Evolutionary conservation across 2,329 filamentous ascomycete genomes (phyloP), one percentile per base, ranked within the genome.

Genomic region (Botrytis hyacinthi): DNA sequence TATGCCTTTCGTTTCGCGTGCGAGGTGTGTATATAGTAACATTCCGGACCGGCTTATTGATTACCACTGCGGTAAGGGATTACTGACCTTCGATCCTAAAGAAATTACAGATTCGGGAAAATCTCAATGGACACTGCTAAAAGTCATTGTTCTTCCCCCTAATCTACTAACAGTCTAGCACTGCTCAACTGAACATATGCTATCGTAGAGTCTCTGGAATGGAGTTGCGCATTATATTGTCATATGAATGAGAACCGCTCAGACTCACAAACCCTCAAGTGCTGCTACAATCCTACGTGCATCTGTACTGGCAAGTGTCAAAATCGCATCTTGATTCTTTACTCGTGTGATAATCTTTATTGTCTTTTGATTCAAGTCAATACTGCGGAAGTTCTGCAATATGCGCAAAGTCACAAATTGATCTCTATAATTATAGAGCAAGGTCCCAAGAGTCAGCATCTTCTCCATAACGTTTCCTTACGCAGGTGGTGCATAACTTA

Each of bases 331-430:
- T 51, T 74, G 72, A 10, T 48, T 75, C 54, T 75, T 72, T 26
- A 60, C n/a, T 29, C 74, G 74, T 10, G 67, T 62, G 14, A n/a
- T 51, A 7, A 37, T 37, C 2, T 37, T 37, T 40, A 67, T 9
- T 61, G 71, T 22, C 14, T 66, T 7, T 40, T 20, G 26, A 35
- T 46, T 16, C 16, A 20, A 10, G 40, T 46, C 40, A 12, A 46
- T 29, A 29, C 29, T 32, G 0, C 1, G 22, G 60, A 73, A 74
- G 29, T 67, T 73, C 72, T 80, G 77, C 18, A 78, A 62, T 18
- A 80, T 76, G 6, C 76, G 63, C 2, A 79, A 65, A 20, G 78
- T 71, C 2, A 73, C 74, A 70, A 77, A 80, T 4, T 71, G 74
- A 32, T n/a, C 40, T 66, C 26, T 66, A 46, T 51, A 14, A 12